Evolutionary conservation across 2,329 filamentous ascomycete species (phyloP).

Genomic region (Neoascochyta sp.): DNA sequence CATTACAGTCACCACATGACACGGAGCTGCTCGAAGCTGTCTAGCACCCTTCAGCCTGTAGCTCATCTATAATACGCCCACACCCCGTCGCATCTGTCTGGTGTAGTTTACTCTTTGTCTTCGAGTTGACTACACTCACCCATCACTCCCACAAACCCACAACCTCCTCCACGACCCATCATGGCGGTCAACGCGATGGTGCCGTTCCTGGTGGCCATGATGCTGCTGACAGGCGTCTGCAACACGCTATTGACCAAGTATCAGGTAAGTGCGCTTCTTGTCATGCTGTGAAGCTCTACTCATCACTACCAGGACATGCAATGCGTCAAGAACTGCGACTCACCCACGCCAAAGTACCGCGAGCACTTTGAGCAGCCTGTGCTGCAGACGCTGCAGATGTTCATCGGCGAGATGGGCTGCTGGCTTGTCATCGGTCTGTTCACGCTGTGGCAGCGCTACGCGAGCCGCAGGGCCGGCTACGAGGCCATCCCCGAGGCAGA

Average conservation of each 20-base stretch:
- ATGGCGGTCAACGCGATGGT: constrained; percentile 73
- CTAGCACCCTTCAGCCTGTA: constrained; percentile 10
- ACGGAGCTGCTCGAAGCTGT: constrained; percentile 22
- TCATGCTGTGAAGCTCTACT: constrained; percentile 8
- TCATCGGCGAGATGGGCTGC: constrained; percentile 91
- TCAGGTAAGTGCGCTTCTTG: constrained; percentile 56
- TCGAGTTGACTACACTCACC: too few relatives aligned
- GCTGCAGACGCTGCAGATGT: constrained; percentile 96
- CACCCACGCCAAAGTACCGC: constrained; percentile 61
- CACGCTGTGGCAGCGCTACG: constrained; percentile 60
- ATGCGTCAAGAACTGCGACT: constrained; percentile 87
- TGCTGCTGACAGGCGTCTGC: constrained; percentile 92
- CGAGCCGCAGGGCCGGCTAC: constrained; percentile 56
- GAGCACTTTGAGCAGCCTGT: constrained; percentile 89
- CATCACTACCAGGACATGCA: constrained; percentile 71
- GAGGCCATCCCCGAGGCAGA: constrained; percentile 54
- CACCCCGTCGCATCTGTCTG: constrained; percentile 2
- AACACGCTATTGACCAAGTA: constrained; percentile 97
- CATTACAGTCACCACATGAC: constrained; percentile 23
- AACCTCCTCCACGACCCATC: constrained; percentile 13
- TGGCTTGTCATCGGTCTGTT: constrained; percentile 82
- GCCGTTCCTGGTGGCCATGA: constrained; percentile 88
- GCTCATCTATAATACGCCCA: too few relatives aligned
- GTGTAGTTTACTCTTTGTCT: too few relatives aligned
- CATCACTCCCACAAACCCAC: too few relatives aligned